phyloP scores from a whole-genome alignment of 495 filamentous ascomycete species.

The Pseudoneurospora amorphoporcata region DNA sequence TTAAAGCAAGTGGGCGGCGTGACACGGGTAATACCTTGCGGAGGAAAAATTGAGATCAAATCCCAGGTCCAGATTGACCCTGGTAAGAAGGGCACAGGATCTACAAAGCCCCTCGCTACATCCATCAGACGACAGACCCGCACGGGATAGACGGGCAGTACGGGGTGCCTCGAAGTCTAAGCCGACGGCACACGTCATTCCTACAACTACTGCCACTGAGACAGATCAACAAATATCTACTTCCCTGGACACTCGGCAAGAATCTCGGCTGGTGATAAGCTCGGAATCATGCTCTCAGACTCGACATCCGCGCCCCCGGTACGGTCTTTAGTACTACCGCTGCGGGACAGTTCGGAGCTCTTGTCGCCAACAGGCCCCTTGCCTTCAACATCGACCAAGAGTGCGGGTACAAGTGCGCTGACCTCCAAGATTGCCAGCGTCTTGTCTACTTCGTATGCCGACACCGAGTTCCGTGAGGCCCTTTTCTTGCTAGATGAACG shows the following conservation, averaged over 20 bases:
- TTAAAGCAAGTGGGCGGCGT: no score
- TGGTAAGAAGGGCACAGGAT: not conserved
- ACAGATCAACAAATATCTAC: not conserved
- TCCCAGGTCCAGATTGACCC: not conserved
- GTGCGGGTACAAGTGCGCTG: conserved; percentile 17
- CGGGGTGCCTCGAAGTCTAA: not conserved
- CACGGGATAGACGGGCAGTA: not conserved
- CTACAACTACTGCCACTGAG: not conserved
- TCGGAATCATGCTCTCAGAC: not conserved
- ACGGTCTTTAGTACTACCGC: not conserved
- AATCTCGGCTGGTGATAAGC: not conserved
- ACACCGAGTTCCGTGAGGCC: conserved; percentile 83
- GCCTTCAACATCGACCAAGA: conserved; percentile 1
- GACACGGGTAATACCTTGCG: not conserved
- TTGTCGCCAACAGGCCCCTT: conserved; percentile 9
- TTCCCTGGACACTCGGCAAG: not conserved
- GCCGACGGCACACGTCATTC: not conserved
- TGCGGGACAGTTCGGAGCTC: conserved; percentile 4
- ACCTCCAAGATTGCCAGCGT: conserved; percentile 64
- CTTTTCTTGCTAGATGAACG: conserved; percentile 65
- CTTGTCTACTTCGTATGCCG: conserved; percentile 84
- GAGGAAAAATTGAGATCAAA: not conserved
- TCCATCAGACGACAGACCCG: not conserved
- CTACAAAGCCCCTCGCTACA: not conserved
- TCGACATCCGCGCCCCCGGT: not conserved